A percentile compares a stretch with the other conserved stretches of the same genome.
Conservation (phyloP, 176 grass and related monocot species). For the Puccinellia tenuiflora region DNA sequence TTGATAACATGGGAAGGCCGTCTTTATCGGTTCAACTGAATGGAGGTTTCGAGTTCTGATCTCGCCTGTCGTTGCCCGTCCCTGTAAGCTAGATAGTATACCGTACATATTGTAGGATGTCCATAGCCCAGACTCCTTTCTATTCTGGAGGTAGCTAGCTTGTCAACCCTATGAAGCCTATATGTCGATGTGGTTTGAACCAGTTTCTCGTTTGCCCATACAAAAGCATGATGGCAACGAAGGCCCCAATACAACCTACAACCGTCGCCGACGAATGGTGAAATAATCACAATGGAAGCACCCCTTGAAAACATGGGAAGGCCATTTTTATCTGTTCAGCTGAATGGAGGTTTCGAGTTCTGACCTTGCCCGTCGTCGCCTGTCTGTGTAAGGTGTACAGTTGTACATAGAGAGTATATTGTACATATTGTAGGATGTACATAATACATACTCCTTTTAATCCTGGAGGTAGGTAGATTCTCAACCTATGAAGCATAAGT, state of each 20-base stretch:
- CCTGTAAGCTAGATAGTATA: conserved; percentile 17
- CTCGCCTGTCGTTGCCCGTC: neutral
- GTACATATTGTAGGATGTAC: conserved; percentile 37
- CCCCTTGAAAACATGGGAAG: conserved; percentile 49
- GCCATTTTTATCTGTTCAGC: conserved; percentile 64
- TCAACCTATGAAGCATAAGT: neutral
- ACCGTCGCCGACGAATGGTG: conserved; percentile 38
- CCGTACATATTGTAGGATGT: conserved; percentile 41
- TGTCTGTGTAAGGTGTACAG: conserved; percentile 1
- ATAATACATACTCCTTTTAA: neutral
- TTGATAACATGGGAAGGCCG: conserved; percentile 57
- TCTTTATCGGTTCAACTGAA: conserved; percentile 84
- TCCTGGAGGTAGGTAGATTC: neutral
- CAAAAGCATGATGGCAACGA: neutral
- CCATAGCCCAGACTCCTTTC: neutral
- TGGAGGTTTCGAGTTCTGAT: conserved; percentile 76
- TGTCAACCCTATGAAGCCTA: neutral
- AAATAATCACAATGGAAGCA: conserved; percentile 64
- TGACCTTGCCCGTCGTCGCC: neutral
- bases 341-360: conserved; percentile 68
- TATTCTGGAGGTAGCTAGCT: conserved; percentile 12
- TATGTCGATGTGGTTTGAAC: neutral
- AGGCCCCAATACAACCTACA: neutral
- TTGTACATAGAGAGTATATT: conserved; percentile 18
- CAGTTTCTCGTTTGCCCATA: neutral